Percentiles rank a stretch among this genome's conserved stretches.
phyloP scores from a whole-genome alignment of 164 flowering plant genomes.

The Pachysandra terminalis region DNA sequence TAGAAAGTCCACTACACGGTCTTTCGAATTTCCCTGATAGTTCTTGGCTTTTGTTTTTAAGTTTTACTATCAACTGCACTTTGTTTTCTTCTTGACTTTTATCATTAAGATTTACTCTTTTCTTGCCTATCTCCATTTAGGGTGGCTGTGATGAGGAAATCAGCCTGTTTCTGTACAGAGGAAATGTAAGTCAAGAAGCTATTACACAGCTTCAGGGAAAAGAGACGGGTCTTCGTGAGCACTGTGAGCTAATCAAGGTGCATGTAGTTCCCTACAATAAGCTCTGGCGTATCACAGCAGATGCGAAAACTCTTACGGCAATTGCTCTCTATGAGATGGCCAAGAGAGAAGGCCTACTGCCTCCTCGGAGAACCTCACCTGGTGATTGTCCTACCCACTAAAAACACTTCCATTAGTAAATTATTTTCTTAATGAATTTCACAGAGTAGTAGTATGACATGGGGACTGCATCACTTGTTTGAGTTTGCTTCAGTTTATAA shows the following conservation, averaged over 20 bases:
- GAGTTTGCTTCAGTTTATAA: too few species aligned
- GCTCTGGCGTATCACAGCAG: constrained; percentile 82
- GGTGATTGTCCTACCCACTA: neutral
- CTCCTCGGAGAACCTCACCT: neutral
- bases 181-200: constrained; percentile 42
- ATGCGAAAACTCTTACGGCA: constrained; percentile 68
- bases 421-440: too few species aligned
- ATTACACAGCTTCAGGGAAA: constrained; percentile 71
- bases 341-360: constrained; percentile 54
- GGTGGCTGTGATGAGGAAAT: constrained; percentile 96
- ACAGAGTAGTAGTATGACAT: too few species aligned
- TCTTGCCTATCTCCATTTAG: constrained; percentile 27
- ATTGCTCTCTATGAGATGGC: constrained; percentile 88
- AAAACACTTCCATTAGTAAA: neutral
- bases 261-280: constrained; percentile 69
- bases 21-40: neutral
- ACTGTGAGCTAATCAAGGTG: constrained; percentile 87
- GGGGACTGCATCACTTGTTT: neutral
- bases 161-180: constrained; percentile 65
- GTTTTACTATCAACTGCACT: neutral
- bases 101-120: too few species aligned
- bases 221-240: constrained; percentile 85
- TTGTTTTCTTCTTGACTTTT: too few species aligned
- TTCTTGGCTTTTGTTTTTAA: neutral
- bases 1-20: neutral